Percentiles rank a stretch among this genome's conserved stretches.
Conservation (phyloP, 345 rosid genomes). For the Clausena lansium region DNA sequence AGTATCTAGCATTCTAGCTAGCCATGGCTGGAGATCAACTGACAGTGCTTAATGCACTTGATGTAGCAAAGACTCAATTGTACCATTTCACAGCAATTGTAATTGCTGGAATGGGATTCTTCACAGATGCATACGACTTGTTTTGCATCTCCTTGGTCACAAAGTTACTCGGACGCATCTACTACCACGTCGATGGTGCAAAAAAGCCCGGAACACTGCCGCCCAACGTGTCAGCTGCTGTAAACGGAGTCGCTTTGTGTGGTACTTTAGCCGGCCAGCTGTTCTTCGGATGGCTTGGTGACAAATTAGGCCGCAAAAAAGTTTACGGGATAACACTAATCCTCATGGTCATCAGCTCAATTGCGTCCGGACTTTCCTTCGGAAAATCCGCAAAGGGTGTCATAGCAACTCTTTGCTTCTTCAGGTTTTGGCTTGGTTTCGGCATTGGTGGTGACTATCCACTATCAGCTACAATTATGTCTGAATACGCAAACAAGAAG, state of each 20-base stretch:
- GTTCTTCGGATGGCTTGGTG: constrained; percentile 87
- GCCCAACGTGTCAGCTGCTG: constrained; percentile 52
- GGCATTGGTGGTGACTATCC: constrained; percentile 91
- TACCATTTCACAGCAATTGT: constrained; percentile 62
- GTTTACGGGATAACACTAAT: constrained; percentile 67
- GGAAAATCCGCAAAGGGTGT: constrained; percentile 38
- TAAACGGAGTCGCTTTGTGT: constrained; percentile 70
- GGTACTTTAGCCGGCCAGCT: constrained; percentile 78
- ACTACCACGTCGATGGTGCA: constrained; percentile 49
- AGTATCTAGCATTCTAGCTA: neutral
- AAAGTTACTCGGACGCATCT: constrained; percentile 69
- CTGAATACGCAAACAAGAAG: constrained; percentile 73
- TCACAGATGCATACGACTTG: constrained; percentile 80
- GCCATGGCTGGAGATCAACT: constrained; percentile 45
- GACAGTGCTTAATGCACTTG: constrained; percentile 57
- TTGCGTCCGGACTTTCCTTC: constrained; percentile 65
- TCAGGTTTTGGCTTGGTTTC: constrained; percentile 83
- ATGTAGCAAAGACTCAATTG: constrained; percentile 54
- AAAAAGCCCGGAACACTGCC: constrained; percentile 58
- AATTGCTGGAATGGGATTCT: constrained; percentile 85
- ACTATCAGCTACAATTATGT: constrained; percentile 86
- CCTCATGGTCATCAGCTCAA: constrained; percentile 58
- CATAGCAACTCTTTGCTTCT: constrained; percentile 69
- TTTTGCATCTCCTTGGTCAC: constrained; percentile 75
- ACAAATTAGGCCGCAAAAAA: constrained; percentile 64